Evolutionary conservation across 192 early-diverging fungal genomes (phyloP).

Genomic region (Cladochytrium replicatum): DNA sequence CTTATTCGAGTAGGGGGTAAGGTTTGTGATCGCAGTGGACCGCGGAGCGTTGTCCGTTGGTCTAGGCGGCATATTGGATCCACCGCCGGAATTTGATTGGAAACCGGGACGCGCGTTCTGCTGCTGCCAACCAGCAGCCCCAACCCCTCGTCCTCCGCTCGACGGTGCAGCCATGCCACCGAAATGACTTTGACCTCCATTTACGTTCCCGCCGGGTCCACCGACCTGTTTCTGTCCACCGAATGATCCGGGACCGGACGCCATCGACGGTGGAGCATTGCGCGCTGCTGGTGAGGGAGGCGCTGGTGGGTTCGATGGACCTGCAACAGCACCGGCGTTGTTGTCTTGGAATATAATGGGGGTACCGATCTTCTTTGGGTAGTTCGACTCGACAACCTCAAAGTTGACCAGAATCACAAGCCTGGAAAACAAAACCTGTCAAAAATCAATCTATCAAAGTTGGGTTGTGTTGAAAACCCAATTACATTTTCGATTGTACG

Average conservation of each 20-base stretch:
- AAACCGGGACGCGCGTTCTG: conserved; percentile 17
- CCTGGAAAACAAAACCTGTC: background rate
- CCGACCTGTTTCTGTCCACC: no score
- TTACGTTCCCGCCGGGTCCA: no score
- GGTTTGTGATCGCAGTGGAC: conserved; percentile 51
- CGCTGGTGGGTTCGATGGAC: no score
- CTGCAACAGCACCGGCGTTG: conserved; percentile 27
- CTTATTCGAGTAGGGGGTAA: conserved; percentile 86
- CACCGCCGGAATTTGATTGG: conserved; percentile 27
- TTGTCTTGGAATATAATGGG: conserved; percentile 2
- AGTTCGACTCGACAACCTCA: background rate
- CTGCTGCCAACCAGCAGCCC: conserved; percentile 8
- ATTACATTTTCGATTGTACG: conserved; percentile 41
- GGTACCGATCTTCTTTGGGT: conserved; percentile 29
- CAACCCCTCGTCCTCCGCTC: conserved; percentile 7
- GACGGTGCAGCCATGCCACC: no score
- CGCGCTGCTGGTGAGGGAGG: no score
- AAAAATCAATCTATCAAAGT: background rate
- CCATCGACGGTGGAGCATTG: no score
- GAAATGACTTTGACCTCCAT: no score
- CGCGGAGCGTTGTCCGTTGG: conserved; percentile 6
- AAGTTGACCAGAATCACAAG: conserved; percentile 11
- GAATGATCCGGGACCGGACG: no score
- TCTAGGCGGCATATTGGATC: conserved; percentile 16
- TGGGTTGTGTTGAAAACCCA: background rate